These are phyloP conservation scores for Porphyrellus sp. DNA, from an alignment of 1,284 basidiomycete genomes.

Conservation along the genomic window DNA sequence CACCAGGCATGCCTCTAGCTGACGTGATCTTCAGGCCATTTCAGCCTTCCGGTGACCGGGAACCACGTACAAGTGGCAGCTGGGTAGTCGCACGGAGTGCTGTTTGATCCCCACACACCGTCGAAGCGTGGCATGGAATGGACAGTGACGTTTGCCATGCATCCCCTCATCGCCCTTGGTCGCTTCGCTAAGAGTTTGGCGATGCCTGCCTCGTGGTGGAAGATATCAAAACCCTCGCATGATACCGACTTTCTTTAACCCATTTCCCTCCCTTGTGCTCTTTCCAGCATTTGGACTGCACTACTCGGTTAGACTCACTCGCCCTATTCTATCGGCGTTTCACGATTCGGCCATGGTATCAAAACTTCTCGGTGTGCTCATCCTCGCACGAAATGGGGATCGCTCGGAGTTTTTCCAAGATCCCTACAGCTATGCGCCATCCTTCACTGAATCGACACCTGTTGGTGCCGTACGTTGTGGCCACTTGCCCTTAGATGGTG, in stretches of 20 bases:
- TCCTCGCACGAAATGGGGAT: conserved; percentile 82
- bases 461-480: conserved; percentile 65
- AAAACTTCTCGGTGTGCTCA: conserved; percentile 74
- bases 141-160: conserved; percentile 23
- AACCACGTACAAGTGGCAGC: conserved; percentile 30
- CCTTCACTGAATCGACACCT: conserved; percentile 76
- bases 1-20: conserved; percentile 17
- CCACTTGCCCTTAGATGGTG: not conserved
- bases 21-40: conserved; percentile 29
- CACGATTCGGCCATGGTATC: conserved; percentile 42
- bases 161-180: conserved; percentile 28
- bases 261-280: conserved; percentile 7
- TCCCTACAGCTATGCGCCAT: conserved; percentile 64
- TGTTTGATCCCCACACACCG: conserved; percentile 22
- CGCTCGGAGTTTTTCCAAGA: conserved; percentile 69
- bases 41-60: conserved; percentile 23
- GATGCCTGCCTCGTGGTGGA: conserved; percentile 31
- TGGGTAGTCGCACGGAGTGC: conserved; percentile 14
- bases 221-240: conserved; percentile 33
- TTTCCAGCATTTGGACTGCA: not conserved
- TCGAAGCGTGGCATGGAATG: conserved; percentile 34
- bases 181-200: conserved; percentile 31
- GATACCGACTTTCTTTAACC: conserved; percentile 11
- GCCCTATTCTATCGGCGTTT: not conserved
- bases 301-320: not conserved